Percentiles rank a stretch among this genome's conserved stretches.
These are phyloP conservation scores for Clonostachys chloroleuca DNA, from an alignment of 2,329 filamentous ascomycete genomes.

Conservation along the genomic window DNA sequence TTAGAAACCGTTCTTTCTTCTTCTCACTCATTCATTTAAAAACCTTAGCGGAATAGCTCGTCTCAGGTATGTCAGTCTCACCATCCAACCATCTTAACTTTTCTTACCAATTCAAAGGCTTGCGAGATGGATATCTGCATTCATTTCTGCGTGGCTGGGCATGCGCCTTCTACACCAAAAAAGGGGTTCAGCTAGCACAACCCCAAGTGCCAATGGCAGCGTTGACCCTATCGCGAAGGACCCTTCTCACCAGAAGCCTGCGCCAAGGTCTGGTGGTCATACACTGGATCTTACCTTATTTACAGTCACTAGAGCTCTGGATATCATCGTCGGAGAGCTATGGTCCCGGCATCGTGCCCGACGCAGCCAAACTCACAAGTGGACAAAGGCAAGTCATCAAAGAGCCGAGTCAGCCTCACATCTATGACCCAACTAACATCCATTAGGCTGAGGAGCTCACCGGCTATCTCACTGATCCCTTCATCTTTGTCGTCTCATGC, in stretches of 20 bases:
- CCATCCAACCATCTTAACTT: too few species aligned
- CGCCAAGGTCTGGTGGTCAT: constrained; percentile 50
- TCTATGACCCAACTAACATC: background rate
- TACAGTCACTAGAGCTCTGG: constrained; percentile 65
- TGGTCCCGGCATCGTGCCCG: constrained; percentile 51
- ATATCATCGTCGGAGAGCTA: constrained; percentile 62
- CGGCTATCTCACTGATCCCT: constrained; percentile 50
- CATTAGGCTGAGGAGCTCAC: constrained; percentile 23
- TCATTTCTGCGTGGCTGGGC: constrained; percentile 54
- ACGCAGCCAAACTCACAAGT: constrained; percentile 36
- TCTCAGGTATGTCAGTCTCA: too few species aligned
- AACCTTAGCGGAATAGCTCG: too few species aligned
- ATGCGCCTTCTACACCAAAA: constrained; percentile 54
- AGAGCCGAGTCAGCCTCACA: background rate
- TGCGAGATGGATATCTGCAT: constrained; percentile 52
- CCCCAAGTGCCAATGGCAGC: background rate
- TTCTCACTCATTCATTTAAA: too few species aligned
- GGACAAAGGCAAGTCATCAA: constrained; percentile 35
- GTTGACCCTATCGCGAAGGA: background rate
- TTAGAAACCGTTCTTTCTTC: too few species aligned
- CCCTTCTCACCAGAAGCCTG: background rate
- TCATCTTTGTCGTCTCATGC: constrained; percentile 67
- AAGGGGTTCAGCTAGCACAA: constrained; percentile 24
- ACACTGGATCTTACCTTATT: constrained; percentile 84
- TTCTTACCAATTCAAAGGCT: constrained; percentile 15